Evolutionary conservation across 805 yeast species (phyloP).

Genomic region (Yamadazyma sp.): DNA sequence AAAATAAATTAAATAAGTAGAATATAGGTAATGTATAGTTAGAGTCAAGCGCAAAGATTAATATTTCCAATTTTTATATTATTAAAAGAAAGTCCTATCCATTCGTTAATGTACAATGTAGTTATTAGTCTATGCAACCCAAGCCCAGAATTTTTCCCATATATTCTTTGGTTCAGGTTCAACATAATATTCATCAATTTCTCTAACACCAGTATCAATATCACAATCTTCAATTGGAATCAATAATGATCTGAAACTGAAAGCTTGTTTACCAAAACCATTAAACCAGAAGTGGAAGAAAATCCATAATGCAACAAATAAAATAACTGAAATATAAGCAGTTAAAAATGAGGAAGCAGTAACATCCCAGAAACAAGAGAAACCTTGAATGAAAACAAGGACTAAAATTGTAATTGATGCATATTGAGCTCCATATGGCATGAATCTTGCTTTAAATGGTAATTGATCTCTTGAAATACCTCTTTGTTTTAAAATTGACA

Average conservation of each 20-base stretch:
- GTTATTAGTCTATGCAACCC: conserved; percentile 19
- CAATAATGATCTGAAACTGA: conserved; percentile 37
- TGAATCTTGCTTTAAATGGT: conserved; percentile 71
- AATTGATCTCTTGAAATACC: conserved; percentile 64
- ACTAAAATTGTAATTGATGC: conserved; percentile 51
- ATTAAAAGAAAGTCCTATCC: no score
- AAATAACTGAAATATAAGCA: conserved; percentile 65
- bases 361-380: conserved; percentile 55
- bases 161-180: conserved; percentile 47
- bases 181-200: conserved; percentile 60
- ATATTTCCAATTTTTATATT: no score
- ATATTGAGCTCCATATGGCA: conserved; percentile 68
- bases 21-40: no score
- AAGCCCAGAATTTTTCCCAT: conserved; percentile 56
- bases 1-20: no score
- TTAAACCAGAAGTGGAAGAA: conserved; percentile 53
- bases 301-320: conserved; percentile 55
- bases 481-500: conserved; percentile 58
- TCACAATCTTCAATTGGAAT: conserved; percentile 60
- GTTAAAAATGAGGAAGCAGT: conserved; percentile 60
- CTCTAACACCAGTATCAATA: conserved; percentile 64
- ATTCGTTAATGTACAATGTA: background rate
- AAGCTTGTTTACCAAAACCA: conserved; percentile 30
- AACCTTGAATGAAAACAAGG: conserved; percentile 72
- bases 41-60: background rate